phyloP scores from a whole-genome alignment of 257 asterid species.

The Striga asiatica region DNA sequence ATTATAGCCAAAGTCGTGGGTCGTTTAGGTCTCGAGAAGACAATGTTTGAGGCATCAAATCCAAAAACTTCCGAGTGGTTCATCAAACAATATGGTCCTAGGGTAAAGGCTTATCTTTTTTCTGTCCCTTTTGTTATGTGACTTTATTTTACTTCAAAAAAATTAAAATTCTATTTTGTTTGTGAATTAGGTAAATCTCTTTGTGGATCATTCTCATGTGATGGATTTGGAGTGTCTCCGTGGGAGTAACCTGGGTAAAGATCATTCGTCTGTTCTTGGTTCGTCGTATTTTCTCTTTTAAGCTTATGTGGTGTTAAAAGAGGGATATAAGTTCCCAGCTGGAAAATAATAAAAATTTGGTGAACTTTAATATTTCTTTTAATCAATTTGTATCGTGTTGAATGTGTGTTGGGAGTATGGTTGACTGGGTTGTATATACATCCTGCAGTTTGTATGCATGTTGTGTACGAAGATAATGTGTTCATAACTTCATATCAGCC shows the following conservation, averaged over 20 bases:
- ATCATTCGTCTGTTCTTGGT: constrained; percentile 72
- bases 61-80: constrained; percentile 83
- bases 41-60: constrained; percentile 91
- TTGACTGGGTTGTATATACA: too few species aligned
- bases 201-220: constrained; percentile 87
- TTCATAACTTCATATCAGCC: too few species aligned
- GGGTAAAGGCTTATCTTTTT: constrained; percentile 26
- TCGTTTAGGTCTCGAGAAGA: constrained; percentile 81
- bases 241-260: constrained; percentile 68
- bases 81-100: constrained; percentile 78
- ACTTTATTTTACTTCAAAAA: neutral
- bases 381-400: neutral
- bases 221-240: constrained; percentile 92
- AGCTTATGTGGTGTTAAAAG: constrained; percentile 2
- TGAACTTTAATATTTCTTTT: neutral
- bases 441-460: too few species aligned
- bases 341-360: neutral
- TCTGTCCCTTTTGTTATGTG: neutral
- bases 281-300: constrained; percentile 44
- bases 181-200: constrained; percentile 60
- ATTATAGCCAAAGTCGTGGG: constrained; percentile 70
- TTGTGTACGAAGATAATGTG: too few species aligned
- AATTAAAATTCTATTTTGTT: constrained; percentile 1
- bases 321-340: neutral
- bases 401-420: too few species aligned